Evolutionary conservation across 768 basidiomycete genomes (phyloP).

Genomic region (Boletus rubescentipes): DNA sequence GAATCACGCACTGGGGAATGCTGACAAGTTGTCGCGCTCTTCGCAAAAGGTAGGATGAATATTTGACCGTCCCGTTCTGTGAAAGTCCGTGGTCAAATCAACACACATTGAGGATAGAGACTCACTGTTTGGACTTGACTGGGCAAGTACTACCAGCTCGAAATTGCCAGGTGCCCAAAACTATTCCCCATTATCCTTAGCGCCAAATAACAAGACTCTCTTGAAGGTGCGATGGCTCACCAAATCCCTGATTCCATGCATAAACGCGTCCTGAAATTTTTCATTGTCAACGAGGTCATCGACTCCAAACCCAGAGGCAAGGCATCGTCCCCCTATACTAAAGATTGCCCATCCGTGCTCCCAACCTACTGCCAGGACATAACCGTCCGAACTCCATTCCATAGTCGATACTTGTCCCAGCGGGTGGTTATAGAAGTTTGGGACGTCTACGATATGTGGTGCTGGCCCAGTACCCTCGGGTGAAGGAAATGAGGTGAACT

Average conservation of each 20-base stretch:
- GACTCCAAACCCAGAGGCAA: conserved; percentile 73
- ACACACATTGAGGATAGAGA: background rate
- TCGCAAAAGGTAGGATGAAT: conserved; percentile 88
- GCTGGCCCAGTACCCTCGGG: conserved; percentile 55
- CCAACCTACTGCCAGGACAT: conserved; percentile 93
- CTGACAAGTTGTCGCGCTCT: conserved; percentile 89
- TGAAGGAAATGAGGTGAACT: conserved; percentile 68
- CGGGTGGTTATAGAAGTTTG: conserved; percentile 55
- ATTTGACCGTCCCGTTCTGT: conserved; percentile 67
- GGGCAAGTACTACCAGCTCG: conserved; percentile 77
- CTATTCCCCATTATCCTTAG: conserved; percentile 38
- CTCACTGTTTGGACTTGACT: conserved; percentile 51
- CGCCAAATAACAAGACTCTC: background rate
- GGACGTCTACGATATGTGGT: conserved; percentile 62
- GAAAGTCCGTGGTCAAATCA: conserved; percentile 2
- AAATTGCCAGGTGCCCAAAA: conserved; percentile 95
- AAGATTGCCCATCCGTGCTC: conserved; percentile 87
- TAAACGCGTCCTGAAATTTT: conserved; percentile 79
- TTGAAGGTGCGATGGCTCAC: conserved; percentile 41
- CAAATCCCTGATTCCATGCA: conserved; percentile 73
- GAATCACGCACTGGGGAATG: conserved; percentile 73
- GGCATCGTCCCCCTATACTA: conserved; percentile 84
- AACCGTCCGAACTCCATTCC: conserved; percentile 96
- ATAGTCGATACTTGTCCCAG: conserved; percentile 65
- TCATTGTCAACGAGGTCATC: conserved; percentile 58